Conservation (phyloP, 2,329 filamentous ascomycete genomes). For the Pseudofabraea citricarpa region DNA sequence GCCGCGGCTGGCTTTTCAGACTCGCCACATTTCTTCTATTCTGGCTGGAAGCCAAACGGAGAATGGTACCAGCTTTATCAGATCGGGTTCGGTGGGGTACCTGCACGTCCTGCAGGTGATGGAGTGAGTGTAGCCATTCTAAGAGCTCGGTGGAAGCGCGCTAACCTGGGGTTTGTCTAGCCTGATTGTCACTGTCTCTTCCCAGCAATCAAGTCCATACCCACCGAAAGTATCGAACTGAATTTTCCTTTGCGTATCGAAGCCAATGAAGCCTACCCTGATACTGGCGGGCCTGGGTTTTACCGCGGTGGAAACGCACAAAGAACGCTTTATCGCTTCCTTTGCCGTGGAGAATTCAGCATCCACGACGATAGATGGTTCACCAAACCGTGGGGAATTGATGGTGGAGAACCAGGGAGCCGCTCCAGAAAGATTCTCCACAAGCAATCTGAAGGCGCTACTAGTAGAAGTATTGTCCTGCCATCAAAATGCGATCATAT, state of each 20-base stretch:
- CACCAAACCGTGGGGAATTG: constrained; percentile 43
- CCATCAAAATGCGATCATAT: constrained; percentile 44
- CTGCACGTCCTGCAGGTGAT: constrained; percentile 40
- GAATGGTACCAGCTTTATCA: constrained; percentile 46
- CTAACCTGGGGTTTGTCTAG: background rate
- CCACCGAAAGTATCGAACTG: constrained; percentile 42
- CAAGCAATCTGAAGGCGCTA: constrained; percentile 31
- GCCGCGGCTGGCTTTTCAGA: constrained; percentile 46
- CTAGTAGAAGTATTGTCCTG: constrained; percentile 29
- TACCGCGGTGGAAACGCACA: constrained; percentile 44
- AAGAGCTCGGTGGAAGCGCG: background rate
- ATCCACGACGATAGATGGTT: constrained; percentile 45
- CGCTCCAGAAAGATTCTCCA: constrained; percentile 39
- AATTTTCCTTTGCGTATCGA: constrained; percentile 44
- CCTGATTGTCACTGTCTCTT: constrained; percentile 46
- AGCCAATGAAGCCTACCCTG: constrained; percentile 40
- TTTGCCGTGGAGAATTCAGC: constrained; percentile 39
- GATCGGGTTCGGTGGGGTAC: constrained; percentile 45
- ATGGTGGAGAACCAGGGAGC: constrained; percentile 38
- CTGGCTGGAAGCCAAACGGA: constrained; percentile 41
- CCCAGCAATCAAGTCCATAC: constrained; percentile 45
- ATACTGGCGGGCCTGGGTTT: constrained; percentile 42
- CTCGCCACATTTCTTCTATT: constrained; percentile 45
- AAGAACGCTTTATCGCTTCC: constrained; percentile 40
- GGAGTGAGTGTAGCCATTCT: constrained; percentile 20